phyloP scores from a whole-genome alignment of 2,329 filamentous ascomycete species.

The Fusarium sp. region DNA sequence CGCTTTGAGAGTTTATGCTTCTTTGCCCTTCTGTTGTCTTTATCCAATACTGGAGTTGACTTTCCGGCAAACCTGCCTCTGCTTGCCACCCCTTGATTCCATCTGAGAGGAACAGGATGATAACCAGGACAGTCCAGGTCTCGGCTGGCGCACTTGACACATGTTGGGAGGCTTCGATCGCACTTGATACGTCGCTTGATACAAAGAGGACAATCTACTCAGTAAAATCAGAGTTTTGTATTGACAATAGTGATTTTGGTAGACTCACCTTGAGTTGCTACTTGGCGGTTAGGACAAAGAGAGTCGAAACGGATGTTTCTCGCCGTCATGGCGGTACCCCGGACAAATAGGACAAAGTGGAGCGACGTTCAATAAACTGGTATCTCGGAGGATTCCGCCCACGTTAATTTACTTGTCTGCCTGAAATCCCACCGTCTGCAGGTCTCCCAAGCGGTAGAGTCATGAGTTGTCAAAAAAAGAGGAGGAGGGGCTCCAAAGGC shows the following conservation, averaged over 20 bases:
- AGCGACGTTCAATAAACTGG: background rate
- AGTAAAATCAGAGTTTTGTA: background rate
- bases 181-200: slow-evolving; percentile 36
- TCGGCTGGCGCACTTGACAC: slow-evolving; percentile 35
- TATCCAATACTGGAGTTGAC: slow-evolving; percentile 6
- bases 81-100: slow-evolving; percentile 40
- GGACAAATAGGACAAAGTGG: background rate
- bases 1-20: background rate
- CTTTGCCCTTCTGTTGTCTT: background rate
- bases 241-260: no score
- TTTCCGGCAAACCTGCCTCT: slow-evolving; percentile 34
- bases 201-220: slow-evolving; percentile 34
- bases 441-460: background rate
- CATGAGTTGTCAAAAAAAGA: background rate
- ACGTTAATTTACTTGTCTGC: background rate
- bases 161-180: slow-evolving; percentile 34
- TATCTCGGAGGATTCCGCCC: background rate
- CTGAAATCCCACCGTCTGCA: background rate
- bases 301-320: slow-evolving; percentile 34
- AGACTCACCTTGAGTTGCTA: slow-evolving; percentile 29
- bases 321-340: background rate
- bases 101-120: slow-evolving; percentile 30
- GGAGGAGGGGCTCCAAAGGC: background rate
- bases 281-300: slow-evolving; percentile 23
- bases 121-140: slow-evolving; percentile 34